Evolutionary conservation across 2,329 filamentous ascomycete genomes (phyloP).

Genomic region (Fusarium cyanostomum): DNA sequence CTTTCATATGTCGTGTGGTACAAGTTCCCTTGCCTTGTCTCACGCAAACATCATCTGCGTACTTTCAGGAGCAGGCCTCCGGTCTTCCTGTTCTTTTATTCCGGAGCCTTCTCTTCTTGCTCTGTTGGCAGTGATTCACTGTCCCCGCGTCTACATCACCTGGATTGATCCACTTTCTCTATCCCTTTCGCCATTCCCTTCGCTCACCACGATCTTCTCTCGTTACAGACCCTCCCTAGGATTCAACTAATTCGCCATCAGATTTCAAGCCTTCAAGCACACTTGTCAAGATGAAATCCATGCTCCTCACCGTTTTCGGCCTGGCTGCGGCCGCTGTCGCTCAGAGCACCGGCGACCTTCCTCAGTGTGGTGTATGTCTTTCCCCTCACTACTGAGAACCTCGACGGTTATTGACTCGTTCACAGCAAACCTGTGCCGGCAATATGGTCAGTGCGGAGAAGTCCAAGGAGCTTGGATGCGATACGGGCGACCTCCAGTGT

Average conservation of each 20-base stretch:
- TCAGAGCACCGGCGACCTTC: constrained; percentile 55
- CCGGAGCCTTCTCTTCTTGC: constrained; percentile 6
- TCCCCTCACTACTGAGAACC: neutral
- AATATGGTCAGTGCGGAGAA: constrained; percentile 60
- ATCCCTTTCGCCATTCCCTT: constrained; percentile 6
- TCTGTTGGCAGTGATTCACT: constrained; percentile 26
- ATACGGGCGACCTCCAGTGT: constrained; percentile 52
- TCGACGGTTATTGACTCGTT: constrained; percentile 17
- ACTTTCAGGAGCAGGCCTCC: constrained; percentile 21
- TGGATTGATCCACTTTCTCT: neutral
- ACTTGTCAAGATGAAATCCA: constrained; percentile 61
- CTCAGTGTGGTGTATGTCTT: constrained; percentile 62
- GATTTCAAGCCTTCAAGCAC: constrained; percentile 28
- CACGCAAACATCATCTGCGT: constrained; percentile 42
- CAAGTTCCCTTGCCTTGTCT: constrained; percentile 43
- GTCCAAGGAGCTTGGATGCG: constrained; percentile 58
- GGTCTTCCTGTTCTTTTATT: constrained; percentile 22
- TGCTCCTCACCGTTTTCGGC: constrained; percentile 54
- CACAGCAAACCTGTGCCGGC: constrained; percentile 59
- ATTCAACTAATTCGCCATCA: constrained; percentile 23
- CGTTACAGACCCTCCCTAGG: constrained; percentile 7
- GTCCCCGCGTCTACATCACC: constrained; percentile 11
- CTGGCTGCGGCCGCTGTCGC: constrained; percentile 53
- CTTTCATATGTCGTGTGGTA: constrained; percentile 35
- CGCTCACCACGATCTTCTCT: constrained; percentile 12